Evolutionary conservation across 2,329 filamentous ascomycete species (phyloP).

Genomic region (Ascochyta lentis): DNA sequence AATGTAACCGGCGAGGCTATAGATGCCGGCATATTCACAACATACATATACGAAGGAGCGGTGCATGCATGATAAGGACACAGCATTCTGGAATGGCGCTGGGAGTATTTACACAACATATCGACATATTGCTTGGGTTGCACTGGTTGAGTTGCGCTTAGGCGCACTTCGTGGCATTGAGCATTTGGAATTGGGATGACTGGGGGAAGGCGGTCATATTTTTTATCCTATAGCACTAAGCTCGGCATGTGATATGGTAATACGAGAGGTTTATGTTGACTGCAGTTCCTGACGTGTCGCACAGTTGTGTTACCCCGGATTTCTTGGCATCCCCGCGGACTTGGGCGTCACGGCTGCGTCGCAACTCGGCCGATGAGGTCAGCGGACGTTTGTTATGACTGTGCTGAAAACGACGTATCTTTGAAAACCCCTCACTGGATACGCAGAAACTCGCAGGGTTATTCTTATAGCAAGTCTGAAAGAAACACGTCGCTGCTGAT

Average conservation of each 20-base stretch:
- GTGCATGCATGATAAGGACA: neutral
- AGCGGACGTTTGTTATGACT: too few species aligned
- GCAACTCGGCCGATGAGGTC: neutral
- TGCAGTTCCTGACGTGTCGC: neutral
- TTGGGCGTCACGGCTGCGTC: constrained; percentile 3
- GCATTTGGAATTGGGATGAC: neutral
- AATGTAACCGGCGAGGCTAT: constrained; percentile 26
- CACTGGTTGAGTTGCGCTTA: neutral
- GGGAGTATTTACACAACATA: constrained; percentile 4
- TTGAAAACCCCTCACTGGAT: too few species aligned
- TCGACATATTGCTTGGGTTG: neutral
- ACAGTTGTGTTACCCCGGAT: constrained; percentile 1
- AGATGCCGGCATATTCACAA: neutral
- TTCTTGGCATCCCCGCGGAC: constrained; percentile 16
- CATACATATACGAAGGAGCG: neutral
- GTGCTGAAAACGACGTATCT: too few species aligned
- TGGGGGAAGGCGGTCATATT: neutral
- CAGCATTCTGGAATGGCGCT: constrained; percentile 10
- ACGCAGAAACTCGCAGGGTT: too few species aligned
- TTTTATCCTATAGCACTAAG: neutral
- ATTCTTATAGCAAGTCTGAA: too few species aligned
- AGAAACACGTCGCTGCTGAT: too few species aligned
- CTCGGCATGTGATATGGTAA: neutral
- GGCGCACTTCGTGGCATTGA: neutral
- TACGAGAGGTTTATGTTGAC: neutral